Evolutionary conservation across 768 basidiomycete genomes (phyloP).

Genomic region (Mycena polygramma): DNA sequence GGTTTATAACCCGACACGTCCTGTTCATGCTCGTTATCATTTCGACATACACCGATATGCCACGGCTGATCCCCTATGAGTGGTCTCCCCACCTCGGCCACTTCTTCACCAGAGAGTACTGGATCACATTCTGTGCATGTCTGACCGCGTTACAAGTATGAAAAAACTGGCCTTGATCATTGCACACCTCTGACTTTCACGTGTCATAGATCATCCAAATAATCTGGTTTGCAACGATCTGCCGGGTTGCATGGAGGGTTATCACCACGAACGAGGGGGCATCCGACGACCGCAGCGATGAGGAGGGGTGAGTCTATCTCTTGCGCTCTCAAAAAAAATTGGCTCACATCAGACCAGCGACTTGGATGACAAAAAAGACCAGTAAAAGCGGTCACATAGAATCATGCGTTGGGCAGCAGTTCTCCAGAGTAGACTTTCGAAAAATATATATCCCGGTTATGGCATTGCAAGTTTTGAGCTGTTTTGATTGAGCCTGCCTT

Average conservation of each 20-base stretch:
- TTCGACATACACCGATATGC: conserved; percentile 67
- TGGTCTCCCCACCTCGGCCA: conserved; percentile 73
- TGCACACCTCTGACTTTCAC: conserved; percentile 29
- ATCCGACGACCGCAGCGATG: conserved; percentile 89
- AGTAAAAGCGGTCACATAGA: conserved; percentile 8
- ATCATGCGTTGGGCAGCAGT: conserved; percentile 3
- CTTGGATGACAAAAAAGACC: conserved; percentile 46
- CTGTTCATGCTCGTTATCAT: conserved; percentile 81
- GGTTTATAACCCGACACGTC: conserved; percentile 91
- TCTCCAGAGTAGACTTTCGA: conserved; percentile 14
- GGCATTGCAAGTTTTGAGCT: too few relatives aligned
- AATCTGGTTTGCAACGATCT: conserved; percentile 91
- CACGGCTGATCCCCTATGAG: conserved; percentile 60
- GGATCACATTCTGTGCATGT: conserved; percentile 64
- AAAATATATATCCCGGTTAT: too few relatives aligned
- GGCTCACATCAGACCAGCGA: conserved; percentile 30
- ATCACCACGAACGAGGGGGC: conserved; percentile 78
- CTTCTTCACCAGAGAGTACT: conserved; percentile 64
- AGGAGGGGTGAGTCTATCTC: conserved; percentile 66
- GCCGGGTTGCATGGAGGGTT: conserved; percentile 85
- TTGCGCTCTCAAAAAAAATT: neutral
- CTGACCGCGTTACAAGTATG: conserved; percentile 75
- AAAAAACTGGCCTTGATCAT: conserved; percentile 3
- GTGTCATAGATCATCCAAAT: conserved; percentile 72
- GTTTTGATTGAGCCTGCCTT: conserved; percentile 10